Percentiles rank a stretch among this genome's conserved stretches.
Conservation (phyloP, 2,329 filamentous ascomycete genomes). For the Parascedosporium putredinis region DNA sequence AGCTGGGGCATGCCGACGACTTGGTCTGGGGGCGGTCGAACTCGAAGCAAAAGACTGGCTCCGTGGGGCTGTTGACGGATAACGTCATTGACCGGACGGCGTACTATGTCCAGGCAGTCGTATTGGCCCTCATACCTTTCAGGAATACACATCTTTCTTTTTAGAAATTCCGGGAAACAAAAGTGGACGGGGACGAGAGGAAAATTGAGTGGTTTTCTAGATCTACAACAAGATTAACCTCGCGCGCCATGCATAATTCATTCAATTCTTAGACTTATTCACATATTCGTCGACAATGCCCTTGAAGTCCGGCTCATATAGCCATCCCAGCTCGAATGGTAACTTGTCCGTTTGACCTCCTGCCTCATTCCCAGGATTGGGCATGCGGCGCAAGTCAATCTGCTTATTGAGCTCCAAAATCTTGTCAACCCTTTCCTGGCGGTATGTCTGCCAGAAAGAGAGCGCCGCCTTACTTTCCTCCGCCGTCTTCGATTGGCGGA, state of each 20-base stretch:
- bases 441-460: conserved; percentile 34
- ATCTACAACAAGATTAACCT: too few relatives aligned
- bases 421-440: conserved; percentile 35
- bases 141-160: conserved; percentile 25
- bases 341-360: conserved; percentile 16
- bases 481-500: conserved; percentile 17
- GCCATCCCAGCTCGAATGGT: conserved; percentile 28
- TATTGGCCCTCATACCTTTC: conserved; percentile 30
- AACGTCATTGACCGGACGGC: conserved; percentile 24
- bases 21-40: conserved; percentile 24
- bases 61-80: conserved; percentile 28
- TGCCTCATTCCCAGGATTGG: conserved; percentile 18
- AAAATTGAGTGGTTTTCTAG: too few relatives aligned
- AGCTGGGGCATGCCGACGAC: conserved; percentile 30
- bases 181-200: too few relatives aligned
- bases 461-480: conserved; percentile 19
- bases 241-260: too few relatives aligned
- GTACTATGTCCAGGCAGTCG: conserved; percentile 28
- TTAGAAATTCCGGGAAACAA: too few relatives aligned
- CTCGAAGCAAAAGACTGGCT: conserved; percentile 27
- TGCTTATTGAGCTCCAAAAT: conserved; percentile 36
- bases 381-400: conserved; percentile 36
- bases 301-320: conserved; percentile 30
- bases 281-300: conserved; percentile 17
- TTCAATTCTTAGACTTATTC: too few relatives aligned